phyloP scores from a whole-genome alignment of 345 rosid species.

The Abelmoschus esculentus region DNA sequence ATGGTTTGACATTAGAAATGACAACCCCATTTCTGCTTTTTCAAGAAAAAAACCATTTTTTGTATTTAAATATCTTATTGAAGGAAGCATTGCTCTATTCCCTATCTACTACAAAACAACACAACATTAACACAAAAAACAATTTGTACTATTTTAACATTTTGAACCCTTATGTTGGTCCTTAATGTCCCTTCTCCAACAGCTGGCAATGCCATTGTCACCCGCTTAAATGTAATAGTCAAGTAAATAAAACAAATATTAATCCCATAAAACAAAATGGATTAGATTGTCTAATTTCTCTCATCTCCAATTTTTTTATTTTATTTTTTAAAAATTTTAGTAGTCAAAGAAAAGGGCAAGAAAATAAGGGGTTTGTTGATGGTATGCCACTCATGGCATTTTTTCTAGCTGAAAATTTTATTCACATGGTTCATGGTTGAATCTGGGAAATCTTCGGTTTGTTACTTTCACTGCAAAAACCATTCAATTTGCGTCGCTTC shows the following conservation, averaged over 20 bases:
- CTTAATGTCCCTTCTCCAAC: conserved; percentile 5
- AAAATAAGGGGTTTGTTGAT: neutral
- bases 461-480: conserved; percentile 13
- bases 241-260: neutral
- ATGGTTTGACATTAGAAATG: conserved; percentile 11
- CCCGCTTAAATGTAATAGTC: neutral
- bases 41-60: neutral
- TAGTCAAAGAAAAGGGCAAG: neutral
- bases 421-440: conserved; percentile 15
- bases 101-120: conserved; percentile 11
- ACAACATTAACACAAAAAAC: conserved; percentile 9
- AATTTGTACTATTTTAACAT: conserved; percentile 7
- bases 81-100: conserved; percentile 8
- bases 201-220: neutral
- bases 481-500: conserved; percentile 24
- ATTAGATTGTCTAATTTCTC: neutral
- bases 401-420: conserved; percentile 1
- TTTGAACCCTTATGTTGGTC: conserved; percentile 18
- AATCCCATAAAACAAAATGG: conserved; percentile 2
- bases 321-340: neutral
- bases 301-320: neutral
- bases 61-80: conserved; percentile 7
- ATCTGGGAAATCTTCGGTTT: conserved; percentile 21
- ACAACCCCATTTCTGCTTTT: conserved; percentile 1
- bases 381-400: neutral